Evolutionary conservation across 2,329 filamentous ascomycete species (phyloP).

Genomic region (Purpureocillium takamizusanense): DNA sequence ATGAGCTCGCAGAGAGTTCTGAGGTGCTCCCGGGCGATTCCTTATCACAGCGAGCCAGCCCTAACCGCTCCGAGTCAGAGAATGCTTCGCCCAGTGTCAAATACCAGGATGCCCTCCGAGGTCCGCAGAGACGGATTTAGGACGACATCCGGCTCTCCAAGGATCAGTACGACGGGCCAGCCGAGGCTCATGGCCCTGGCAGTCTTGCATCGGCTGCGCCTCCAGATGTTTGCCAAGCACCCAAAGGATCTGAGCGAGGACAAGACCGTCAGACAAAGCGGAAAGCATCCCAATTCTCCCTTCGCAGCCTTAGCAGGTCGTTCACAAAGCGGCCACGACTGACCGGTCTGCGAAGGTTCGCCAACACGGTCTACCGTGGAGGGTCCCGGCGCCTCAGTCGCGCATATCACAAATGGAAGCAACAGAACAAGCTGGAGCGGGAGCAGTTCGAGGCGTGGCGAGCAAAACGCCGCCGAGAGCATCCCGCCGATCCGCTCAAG

Average conservation of each 20-base stretch:
- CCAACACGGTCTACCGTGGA: slow-evolving; percentile 15
- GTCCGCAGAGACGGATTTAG: not conserved
- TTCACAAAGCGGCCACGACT: slow-evolving; percentile 16
- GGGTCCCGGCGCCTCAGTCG: slow-evolving; percentile 15
- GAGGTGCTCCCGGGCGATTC: slow-evolving; percentile 15
- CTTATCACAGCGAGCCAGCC: slow-evolving; percentile 8
- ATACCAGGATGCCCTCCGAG: not conserved
- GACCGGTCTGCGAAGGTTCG: slow-evolving; percentile 18
- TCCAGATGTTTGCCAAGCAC: not conserved
- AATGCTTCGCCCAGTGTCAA: not conserved
- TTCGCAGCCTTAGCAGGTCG: slow-evolving; percentile 16
- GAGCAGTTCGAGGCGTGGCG: slow-evolving; percentile 19
- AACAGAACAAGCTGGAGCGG: slow-evolving; percentile 14
- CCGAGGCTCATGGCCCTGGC: slow-evolving; percentile 8
- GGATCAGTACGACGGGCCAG: slow-evolving; percentile 14
- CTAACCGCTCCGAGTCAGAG: not conserved
- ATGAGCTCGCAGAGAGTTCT: slow-evolving; percentile 15
- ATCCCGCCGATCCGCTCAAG: slow-evolving; percentile 13
- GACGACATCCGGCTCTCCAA: slow-evolving; percentile 6
- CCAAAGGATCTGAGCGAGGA: too few species aligned
- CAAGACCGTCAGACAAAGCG: slow-evolving; percentile 13
- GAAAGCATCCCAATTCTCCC: slow-evolving; percentile 20
- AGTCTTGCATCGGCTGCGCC: slow-evolving; percentile 8
- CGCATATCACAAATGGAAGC: slow-evolving; percentile 16
- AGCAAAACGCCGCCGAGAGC: slow-evolving; percentile 14